Conservation (phyloP, 2,329 filamentous ascomycete genomes). For the Penicillium sp. region DNA sequence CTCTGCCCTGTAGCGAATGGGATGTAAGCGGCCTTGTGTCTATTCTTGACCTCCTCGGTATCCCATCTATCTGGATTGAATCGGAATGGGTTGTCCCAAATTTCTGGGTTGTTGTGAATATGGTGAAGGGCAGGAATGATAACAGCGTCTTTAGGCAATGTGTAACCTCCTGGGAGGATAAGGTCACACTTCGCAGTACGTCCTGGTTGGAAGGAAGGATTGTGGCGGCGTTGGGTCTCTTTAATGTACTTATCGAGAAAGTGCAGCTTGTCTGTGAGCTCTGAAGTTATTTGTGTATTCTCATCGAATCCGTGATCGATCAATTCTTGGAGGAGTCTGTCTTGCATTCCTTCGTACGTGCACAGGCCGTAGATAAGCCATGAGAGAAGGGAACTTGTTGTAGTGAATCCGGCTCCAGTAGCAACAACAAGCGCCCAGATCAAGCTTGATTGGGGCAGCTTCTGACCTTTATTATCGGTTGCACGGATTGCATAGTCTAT, state of each 20-base stretch:
- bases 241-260: slow-evolving; percentile 57
- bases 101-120: slow-evolving; percentile 49
- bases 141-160: slow-evolving; percentile 49
- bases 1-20: slow-evolving; percentile 58
- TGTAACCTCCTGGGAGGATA: slow-evolving; percentile 58
- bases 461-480: slow-evolving; percentile 4
- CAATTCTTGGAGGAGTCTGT: slow-evolving; percentile 56
- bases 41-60: slow-evolving; percentile 50
- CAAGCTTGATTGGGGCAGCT: background rate
- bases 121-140: slow-evolving; percentile 50
- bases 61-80: slow-evolving; percentile 62
- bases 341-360: slow-evolving; percentile 54
- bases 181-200: slow-evolving; percentile 55
- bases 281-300: slow-evolving; percentile 45
- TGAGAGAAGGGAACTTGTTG: slow-evolving; percentile 55
- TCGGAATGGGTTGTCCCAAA: slow-evolving; percentile 56
- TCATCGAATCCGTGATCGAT: slow-evolving; percentile 47
- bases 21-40: slow-evolving; percentile 51
- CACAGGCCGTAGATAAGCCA: slow-evolving; percentile 56
- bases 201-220: slow-evolving; percentile 58
- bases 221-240: slow-evolving; percentile 58
- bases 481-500: slow-evolving; percentile 16
- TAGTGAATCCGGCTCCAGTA: slow-evolving; percentile 59
- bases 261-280: slow-evolving; percentile 30
- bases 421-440: slow-evolving; percentile 40